Base-by-base conservation (phyloP, 352 stramenopile species). In the Plasmopara halstedii region DNA sequence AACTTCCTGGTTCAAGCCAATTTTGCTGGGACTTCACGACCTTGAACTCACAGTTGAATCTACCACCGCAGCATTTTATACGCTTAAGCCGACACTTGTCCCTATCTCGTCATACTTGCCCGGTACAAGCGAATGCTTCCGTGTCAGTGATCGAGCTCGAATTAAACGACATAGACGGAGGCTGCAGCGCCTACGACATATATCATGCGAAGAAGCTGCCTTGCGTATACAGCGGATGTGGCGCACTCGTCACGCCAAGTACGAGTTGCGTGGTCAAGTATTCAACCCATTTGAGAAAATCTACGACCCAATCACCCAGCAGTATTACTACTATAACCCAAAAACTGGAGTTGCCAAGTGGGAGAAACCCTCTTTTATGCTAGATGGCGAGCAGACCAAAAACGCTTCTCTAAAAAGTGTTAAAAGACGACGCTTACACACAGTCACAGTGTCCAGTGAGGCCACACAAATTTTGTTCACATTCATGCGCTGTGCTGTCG, bases 311-410 rank as follows among this genome's bases (percentile, higher is more conserved):
- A 50, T 52, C 5, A 83, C 69, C 9, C 52, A 72, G 4, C 60
- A 82, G 35, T 86, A 58, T 34, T 91, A 88, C 55, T 91, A 87
- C 58, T 78, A 85, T 63, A 91, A 91, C 67, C 72, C 56, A 23
- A 75, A 72, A 21, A 91, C 70, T 5, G 66, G 75, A 2, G 53
- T 59, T 5, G 77, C 85, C 15, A 75, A 74, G 33, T 89, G 77
- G 73, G 69, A 82, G 34, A 71, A 73, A 26, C 77, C 77, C 13
- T 55, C 48, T 40, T 34, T 87, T 22, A 54, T 88, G 17, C 4
- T 52, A 33, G 17, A 27, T 18, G 52, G 55, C n/a, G 58, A 53
- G n/a, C 37, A 29, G n/a, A n/a, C n/a, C n/a, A n/a, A n/a, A 45
- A 4, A 72, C 83, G 7, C 50, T 86, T 27, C 66, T 29, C 64